phyloP scores from a whole-genome alignment of 2,329 filamentous ascomycete species.

The Amauroascus verrucosus region DNA sequence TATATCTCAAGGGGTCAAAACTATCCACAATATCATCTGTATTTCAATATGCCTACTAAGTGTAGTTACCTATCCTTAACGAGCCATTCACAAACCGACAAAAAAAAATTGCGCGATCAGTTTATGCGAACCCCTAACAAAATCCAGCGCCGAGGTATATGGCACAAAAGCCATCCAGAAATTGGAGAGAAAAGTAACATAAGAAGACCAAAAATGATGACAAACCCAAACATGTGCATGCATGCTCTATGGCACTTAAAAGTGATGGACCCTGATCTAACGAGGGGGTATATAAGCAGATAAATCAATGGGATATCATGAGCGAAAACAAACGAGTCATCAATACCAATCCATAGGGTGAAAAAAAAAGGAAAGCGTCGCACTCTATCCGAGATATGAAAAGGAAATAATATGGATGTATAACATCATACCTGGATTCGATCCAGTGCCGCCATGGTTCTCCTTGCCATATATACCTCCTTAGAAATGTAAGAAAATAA shows the following conservation, averaged over 20 bases:
- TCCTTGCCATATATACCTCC: constrained; percentile 9
- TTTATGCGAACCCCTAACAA: neutral
- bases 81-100: neutral
- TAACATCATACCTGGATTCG: constrained; percentile 3
- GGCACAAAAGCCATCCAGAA: neutral
- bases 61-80: neutral
- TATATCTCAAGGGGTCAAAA: neutral
- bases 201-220: neutral
- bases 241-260: constrained; percentile 6
- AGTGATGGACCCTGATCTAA: constrained; percentile 14
- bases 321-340: constrained; percentile 5
- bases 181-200: neutral
- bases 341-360: constrained; percentile 6
- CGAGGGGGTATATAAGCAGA: constrained; percentile 13
- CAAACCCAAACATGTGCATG: neutral
- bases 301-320: constrained; percentile 5
- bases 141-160: neutral
- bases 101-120: neutral
- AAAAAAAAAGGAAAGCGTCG: constrained; percentile 8
- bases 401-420: neutral
- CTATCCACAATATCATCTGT: neutral
- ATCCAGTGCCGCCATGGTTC: constrained; percentile 5
- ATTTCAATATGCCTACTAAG: constrained; percentile 10
- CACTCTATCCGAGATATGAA: constrained; percentile 15
- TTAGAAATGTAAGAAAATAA: constrained; percentile 5